A percentile compares a stretch with the other conserved stretches of the same genome.
These are phyloP conservation scores for Lactarius trivialis DNA, from an alignment of 768 basidiomycete genomes.

Conservation along the genomic window DNA sequence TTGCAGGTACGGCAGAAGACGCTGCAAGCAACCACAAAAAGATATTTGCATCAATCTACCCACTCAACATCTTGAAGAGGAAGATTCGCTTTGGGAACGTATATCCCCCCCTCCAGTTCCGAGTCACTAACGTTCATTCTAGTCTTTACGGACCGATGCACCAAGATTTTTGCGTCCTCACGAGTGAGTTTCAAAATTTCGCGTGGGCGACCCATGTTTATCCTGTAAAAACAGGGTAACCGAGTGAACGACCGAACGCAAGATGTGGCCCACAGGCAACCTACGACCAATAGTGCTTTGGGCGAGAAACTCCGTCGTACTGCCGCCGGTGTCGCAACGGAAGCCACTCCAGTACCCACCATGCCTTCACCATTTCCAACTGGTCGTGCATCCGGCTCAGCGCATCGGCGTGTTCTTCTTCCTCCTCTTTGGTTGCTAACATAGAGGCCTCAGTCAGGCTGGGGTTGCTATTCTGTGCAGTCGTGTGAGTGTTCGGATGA, in stretches of 20 bases:
- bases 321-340: constrained; percentile 22
- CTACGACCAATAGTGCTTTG: not conserved
- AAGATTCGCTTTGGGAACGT: constrained; percentile 30
- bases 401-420: constrained; percentile 58
- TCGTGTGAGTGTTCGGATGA: not conserved
- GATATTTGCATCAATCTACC: constrained; percentile 23
- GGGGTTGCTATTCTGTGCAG: not conserved
- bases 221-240: not conserved
- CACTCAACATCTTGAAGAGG: constrained; percentile 18
- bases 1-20: too few relatives aligned
- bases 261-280: not conserved
- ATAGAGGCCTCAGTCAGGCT: constrained; percentile 18
- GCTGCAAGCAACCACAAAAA: not conserved
- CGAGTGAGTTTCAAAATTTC: not conserved
- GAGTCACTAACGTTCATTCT: constrained; percentile 7
- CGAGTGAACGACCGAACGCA: not conserved
- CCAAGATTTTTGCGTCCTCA: not conserved
- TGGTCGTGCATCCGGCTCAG: constrained; percentile 50
- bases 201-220: not conserved
- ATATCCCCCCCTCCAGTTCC: constrained; percentile 27
- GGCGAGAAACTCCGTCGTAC: not conserved
- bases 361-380: constrained; percentile 38
- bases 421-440: constrained; percentile 43
- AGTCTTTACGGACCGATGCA: constrained; percentile 9
- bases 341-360: constrained; percentile 63